Evolutionary conservation across 1,139 yeast genomes (phyloP).

Genomic region (Magnusiomyces tetraspermus): DNA sequence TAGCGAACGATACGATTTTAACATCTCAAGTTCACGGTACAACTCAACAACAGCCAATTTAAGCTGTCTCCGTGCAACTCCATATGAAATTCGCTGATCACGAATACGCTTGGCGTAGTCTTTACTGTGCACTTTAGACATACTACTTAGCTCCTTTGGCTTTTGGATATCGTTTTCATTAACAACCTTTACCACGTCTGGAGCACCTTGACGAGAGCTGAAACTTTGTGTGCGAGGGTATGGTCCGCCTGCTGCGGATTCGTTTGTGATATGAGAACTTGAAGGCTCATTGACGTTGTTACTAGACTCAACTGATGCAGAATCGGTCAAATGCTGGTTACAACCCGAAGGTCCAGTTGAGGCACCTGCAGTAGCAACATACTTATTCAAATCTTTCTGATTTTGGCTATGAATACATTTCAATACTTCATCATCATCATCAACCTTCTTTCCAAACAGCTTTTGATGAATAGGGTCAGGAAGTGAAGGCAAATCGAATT

Average conservation of each 20-base stretch:
- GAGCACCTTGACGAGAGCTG: background rate
- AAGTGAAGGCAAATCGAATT: conserved; percentile 29
- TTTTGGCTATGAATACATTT: background rate
- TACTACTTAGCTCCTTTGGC: background rate
- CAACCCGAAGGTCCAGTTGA: background rate
- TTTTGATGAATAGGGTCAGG: conserved; percentile 19
- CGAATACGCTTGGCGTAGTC: conserved; percentile 14
- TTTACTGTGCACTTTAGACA: background rate
- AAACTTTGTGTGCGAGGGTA: background rate
- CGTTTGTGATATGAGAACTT: background rate
- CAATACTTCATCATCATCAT: background rate
- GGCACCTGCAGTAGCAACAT: background rate
- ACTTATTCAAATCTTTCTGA: background rate
- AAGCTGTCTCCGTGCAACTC: conserved; percentile 63
- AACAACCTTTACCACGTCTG: background rate
- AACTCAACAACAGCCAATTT: conserved; percentile 71
- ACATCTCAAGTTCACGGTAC: conserved; percentile 67
- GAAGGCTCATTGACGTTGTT: background rate
- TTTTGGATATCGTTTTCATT: background rate
- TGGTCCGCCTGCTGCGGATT: conserved; percentile 1
- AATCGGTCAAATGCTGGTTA: background rate
- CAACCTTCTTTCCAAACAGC: conserved; percentile 1
- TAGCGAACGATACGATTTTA: conserved; percentile 64
- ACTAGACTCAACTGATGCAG: background rate
- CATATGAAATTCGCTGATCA: conserved; percentile 37